Conservation (phyloP, 2,329 filamentous ascomycete genomes). For the Diplodia sapinea region DNA sequence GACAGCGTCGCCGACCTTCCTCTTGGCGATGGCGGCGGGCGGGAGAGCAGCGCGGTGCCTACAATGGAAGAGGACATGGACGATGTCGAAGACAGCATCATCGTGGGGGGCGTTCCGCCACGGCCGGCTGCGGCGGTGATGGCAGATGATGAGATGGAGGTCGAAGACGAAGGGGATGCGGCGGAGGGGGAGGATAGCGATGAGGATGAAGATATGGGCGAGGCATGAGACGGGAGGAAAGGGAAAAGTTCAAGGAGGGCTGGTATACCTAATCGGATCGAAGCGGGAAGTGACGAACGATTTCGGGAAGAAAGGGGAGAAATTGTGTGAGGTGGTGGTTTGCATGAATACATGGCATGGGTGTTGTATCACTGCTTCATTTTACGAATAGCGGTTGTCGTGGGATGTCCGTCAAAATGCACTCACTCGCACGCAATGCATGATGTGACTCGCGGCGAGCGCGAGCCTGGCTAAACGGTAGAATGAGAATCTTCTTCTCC, state of each 20-base stretch:
- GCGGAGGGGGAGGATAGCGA: constrained; percentile 40
- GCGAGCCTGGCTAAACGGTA: too few species aligned
- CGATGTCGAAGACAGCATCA: background rate
- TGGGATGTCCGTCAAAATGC: too few species aligned
- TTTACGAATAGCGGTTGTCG: background rate
- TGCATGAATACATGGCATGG: background rate
- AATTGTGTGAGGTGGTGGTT: background rate
- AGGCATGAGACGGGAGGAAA: background rate
- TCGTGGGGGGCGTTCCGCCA: background rate
- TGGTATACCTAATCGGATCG: background rate
- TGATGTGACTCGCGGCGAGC: too few species aligned
- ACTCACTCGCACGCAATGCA: too few species aligned
- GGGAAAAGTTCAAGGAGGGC: background rate
- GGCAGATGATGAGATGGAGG: constrained; percentile 25
- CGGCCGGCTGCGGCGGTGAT: background rate
- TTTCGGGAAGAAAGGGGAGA: background rate
- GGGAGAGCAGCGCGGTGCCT: constrained; percentile 26
- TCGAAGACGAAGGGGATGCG: constrained; percentile 9
- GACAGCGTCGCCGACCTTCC: constrained; percentile 17
- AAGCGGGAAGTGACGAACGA: too few species aligned
- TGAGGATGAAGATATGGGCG: constrained; percentile 38
- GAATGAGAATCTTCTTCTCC: too few species aligned
- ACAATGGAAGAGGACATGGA: constrained; percentile 23
- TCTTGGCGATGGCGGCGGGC: background rate
- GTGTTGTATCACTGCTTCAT: background rate